A percentile compares a stretch with the other conserved stretches of the same genome.
Conservation (phyloP, 2,329 filamentous ascomycete genomes). For the Penicillium sp. region DNA sequence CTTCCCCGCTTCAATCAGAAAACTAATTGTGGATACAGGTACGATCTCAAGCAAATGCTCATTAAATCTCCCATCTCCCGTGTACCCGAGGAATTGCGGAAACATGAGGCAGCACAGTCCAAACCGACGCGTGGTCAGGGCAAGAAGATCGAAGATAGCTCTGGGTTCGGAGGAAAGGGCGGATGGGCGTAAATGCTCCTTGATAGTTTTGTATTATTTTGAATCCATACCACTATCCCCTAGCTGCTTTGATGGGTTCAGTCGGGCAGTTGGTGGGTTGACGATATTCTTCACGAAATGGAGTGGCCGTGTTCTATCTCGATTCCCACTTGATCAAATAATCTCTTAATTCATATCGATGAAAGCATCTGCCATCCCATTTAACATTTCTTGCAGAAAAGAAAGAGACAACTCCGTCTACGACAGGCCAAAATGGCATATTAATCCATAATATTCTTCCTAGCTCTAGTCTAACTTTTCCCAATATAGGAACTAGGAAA, state of each 20-base stretch:
- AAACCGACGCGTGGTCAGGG: conserved; percentile 62
- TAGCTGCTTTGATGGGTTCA: neutral
- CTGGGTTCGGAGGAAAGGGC: conserved; percentile 45
- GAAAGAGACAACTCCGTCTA: too few relatives aligned
- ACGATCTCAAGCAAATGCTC: conserved; percentile 95
- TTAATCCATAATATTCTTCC: conserved; percentile 22
- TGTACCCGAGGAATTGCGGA: conserved; percentile 87
- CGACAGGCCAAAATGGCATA: neutral
- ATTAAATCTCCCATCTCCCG: conserved; percentile 86
- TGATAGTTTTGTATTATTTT: conserved; percentile 12
- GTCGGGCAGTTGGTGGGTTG: neutral
- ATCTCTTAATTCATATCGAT: too few relatives aligned
- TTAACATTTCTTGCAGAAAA: too few relatives aligned
- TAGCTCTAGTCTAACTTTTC: conserved; percentile 8
- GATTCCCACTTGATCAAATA: neutral
- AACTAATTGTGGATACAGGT: conserved; percentile 45
- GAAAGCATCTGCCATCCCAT: too few relatives aligned
- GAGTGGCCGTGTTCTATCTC: neutral
- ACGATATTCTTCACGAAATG: neutral
- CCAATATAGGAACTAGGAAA: conserved; percentile 4
- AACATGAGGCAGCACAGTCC: conserved; percentile 90
- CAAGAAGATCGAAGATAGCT: conserved; percentile 56
- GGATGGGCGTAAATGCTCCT: conserved; percentile 37
- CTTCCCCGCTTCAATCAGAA: neutral
- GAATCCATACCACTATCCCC: conserved; percentile 15